Conservation (phyloP, 768 basidiomycete species). For the Tricholoma bakamatsutake region DNA sequence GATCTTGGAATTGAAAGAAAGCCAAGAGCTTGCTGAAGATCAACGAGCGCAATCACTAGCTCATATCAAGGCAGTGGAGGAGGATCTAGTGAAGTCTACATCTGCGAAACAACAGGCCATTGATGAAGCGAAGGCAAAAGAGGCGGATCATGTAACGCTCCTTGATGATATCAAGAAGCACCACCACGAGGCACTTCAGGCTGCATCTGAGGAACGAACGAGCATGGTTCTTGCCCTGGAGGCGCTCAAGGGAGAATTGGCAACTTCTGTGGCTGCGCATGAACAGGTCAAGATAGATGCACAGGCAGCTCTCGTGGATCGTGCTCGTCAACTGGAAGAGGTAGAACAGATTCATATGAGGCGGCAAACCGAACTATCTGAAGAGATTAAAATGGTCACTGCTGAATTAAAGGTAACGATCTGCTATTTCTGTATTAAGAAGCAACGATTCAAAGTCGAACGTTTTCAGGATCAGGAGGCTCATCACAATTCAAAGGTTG, state of each 20-base stretch:
- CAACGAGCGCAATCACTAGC: slow-evolving; percentile 39
- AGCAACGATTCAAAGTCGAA: slow-evolving; percentile 3
- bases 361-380: slow-evolving; percentile 47
- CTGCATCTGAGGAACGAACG: slow-evolving; percentile 37
- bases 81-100: slow-evolving; percentile 43
- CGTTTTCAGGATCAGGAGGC: slow-evolving; percentile 56
- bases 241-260: slow-evolving; percentile 42
- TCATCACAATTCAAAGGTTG: slow-evolving; percentile 61
- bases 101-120: slow-evolving; percentile 42
- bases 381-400: slow-evolving; percentile 49
- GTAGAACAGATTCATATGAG: slow-evolving; percentile 41
- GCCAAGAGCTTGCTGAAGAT: slow-evolving; percentile 60
- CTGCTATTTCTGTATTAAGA: neutral
- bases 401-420: slow-evolving; percentile 56
- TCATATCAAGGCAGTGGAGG: slow-evolving; percentile 47
- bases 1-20: slow-evolving; percentile 70
- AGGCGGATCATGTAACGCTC: slow-evolving; percentile 35
- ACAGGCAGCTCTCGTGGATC: slow-evolving; percentile 39
- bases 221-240: slow-evolving; percentile 39
- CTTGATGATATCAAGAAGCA: slow-evolving; percentile 34
- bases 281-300: slow-evolving; percentile 44
- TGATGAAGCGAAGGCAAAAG: slow-evolving; percentile 42
- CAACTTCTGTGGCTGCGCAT: slow-evolving; percentile 36
- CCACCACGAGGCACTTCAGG: slow-evolving; percentile 43
- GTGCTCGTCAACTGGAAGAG: slow-evolving; percentile 45